A percentile compares a stretch with the other conserved stretches of the same genome.
These are phyloP conservation scores for Rubia peregrina DNA, from an alignment of 305 asterid species.

Conservation along the genomic window DNA sequence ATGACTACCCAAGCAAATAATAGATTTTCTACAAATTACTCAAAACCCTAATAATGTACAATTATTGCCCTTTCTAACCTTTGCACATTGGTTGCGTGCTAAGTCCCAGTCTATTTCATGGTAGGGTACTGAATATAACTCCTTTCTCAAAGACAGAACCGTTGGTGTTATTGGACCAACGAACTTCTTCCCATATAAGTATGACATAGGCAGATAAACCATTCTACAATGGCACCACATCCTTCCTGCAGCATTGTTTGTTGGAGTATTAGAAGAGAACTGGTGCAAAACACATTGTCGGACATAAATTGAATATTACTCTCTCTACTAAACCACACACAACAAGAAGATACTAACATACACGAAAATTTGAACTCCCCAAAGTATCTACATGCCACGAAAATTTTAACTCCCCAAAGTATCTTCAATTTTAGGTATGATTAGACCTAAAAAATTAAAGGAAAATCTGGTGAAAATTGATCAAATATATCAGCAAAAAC, in stretches of 20 bases:
- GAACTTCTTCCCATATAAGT: slow-evolving; percentile 78
- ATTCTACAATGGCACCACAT: slow-evolving; percentile 99
- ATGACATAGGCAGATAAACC: slow-evolving; percentile 98
- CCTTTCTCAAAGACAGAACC: slow-evolving; percentile 80
- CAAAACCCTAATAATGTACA: not conserved
- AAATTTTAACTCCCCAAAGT: not conserved
- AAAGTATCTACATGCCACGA: no score
- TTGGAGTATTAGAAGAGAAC: not conserved
- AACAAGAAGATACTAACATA: not conserved
- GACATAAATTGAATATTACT: not conserved
- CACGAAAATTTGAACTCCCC: not conserved
- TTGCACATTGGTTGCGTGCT: slow-evolving; percentile 90
- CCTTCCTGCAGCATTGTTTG: slow-evolving; percentile 52
- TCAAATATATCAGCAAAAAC: not conserved
- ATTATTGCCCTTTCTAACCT: slow-evolving; percentile 45
- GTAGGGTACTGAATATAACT: slow-evolving; percentile 63
- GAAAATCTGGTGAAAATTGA: not conserved
- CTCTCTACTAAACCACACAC: not conserved
- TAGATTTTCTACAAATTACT: slow-evolving; percentile 8
- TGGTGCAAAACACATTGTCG: not conserved
- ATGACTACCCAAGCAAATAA: not conserved
- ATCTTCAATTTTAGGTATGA: not conserved
- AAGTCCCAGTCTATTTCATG: slow-evolving; percentile 81
- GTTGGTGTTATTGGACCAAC: slow-evolving; percentile 89
- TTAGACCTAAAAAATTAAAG: not conserved